phyloP scores from a whole-genome alignment of 345 rosid species.

The Citrus maxima region DNA sequence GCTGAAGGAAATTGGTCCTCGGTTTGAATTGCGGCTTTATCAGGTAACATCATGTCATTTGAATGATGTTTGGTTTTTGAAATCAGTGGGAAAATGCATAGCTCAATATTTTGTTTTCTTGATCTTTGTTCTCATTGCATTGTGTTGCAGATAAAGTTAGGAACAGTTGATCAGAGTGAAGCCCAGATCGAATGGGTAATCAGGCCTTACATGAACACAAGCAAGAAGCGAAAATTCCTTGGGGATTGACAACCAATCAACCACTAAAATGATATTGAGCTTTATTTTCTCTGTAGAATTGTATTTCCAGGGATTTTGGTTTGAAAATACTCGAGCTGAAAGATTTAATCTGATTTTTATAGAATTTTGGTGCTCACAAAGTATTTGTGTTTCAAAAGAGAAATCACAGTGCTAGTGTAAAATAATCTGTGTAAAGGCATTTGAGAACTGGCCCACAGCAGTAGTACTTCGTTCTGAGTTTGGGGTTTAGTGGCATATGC shows the following conservation, averaged over 20 bases:
- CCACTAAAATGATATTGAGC: background rate
- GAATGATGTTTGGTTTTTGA: background rate
- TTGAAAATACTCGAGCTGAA: background rate
- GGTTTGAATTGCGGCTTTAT: slow-evolving; percentile 84
- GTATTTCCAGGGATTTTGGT: background rate
- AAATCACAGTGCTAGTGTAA: no score
- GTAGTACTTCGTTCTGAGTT: no score
- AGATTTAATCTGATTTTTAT: background rate
- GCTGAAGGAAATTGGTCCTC: slow-evolving; percentile 86
- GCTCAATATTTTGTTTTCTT: background rate
- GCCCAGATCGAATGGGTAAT: slow-evolving; percentile 80
- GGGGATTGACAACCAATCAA: slow-evolving; percentile 41
- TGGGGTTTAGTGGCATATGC: no score
- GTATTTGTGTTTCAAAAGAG: background rate
- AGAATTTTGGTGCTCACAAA: background rate
- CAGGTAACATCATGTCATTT: slow-evolving; percentile 43
- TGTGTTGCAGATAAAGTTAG: slow-evolving; percentile 59
- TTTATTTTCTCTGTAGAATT: background rate
- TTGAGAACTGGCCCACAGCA: no score
- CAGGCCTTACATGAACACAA: slow-evolving; percentile 84
- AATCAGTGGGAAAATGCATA: background rate
- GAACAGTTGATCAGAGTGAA: slow-evolving; percentile 83
- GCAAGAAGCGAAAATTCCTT: slow-evolving; percentile 58
- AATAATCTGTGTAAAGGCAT: no score
- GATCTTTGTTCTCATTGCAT: background rate